Base-by-base conservation (phyloP, 768 basidiomycete species). In the Boletales sp. region DNA sequence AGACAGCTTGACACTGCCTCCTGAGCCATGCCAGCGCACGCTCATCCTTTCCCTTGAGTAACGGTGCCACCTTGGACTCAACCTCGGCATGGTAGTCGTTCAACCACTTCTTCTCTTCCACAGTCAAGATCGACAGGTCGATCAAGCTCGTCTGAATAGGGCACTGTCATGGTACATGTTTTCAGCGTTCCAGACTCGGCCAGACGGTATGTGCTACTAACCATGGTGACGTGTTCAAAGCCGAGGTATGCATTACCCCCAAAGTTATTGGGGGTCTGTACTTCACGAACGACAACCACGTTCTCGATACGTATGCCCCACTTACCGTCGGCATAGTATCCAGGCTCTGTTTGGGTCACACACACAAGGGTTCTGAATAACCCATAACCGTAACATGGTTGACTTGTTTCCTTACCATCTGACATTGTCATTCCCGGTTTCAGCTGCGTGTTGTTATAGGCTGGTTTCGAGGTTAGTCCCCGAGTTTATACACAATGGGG, bases 231-330 rank as follows among this genome's bases (percentile, higher is more conserved):
- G 48, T 79, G 74, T 68, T 97, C 95, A 53, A 95, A 88, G 3
- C 83, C 78, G 29, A 97, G 77, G 68, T 83, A 98, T 2, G 86
- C 90, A 17, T 82, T 81, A 27, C 84, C 78, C 2, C 90, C 92
- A 64, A 94, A 98, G 55, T 80, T 78, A 62, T 91, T 79, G 47
- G 83, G 80, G 1, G 91, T 92, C 46, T 85, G 66, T 10, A 69
- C 84, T 39, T 84, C 78, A 43, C 79, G 76, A 4, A 95, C 87
- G 17, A 95, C 73, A 18, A 94, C 82, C 38, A 97, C 78, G 66
- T 82, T 93, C 71, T 99, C 95, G 58, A 95, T 90, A 5, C 97
- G 84, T 59, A 98, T 92, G 2, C 94, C 95, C 60, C 86, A 98
- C 40, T 77, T 72, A 2, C 94, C 95, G 58, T 97, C 94, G 8